Evolutionary conservation across 2,329 filamentous ascomycete genomes (phyloP), one percentile per base, ranked within the genome.

Genomic region (Colletotrichum sp.): DNA sequence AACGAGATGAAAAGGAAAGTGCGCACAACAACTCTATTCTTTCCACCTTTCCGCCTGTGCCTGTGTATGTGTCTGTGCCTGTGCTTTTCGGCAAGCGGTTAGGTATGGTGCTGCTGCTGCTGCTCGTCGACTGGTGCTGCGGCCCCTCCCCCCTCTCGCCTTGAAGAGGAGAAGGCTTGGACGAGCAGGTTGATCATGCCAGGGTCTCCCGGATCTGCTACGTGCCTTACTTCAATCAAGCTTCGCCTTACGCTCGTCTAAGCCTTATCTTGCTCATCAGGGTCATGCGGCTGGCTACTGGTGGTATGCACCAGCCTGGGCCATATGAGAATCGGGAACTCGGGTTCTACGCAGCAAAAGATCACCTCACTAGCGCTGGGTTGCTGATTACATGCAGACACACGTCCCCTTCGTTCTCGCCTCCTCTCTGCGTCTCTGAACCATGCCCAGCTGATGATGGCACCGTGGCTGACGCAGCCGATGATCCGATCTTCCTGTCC

Each of bases 161-260:
- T 21, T 62, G 59, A n/a, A 30, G 59, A 32, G 59, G 59, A 62
- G 28, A 32, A 62, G 28, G 18, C 28, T 16, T 32, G 52, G 34
- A 39, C 34, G 28, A 55, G 21, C 34, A 49, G 34, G 57, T 18
- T 18, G 36, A 34, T 21, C 7, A 18, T 36, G 26, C 68, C 32
- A 52, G 68, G 66, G 66, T 60, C 24, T 60, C 18, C 66, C 55
- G 26, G 52, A 69, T 60, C 30, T 30, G 52, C 52, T 36, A 59
- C 52, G 16, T 18, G 65, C 66, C 66, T 69, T 69, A 44, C 52
- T 18, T 60, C 52, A 30, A 69, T 30, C 67, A 70, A 63, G 36
- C 68, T 70, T 63, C 68, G 68, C 39, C 68, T 34, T 62, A 70
- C 68, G 36, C 68, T 32, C 16, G 68, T 70, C 57, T 39, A 70